These are phyloP conservation scores for Geotrichum histeridarum DNA, from an alignment of 1,139 yeast species.

Conservation along the genomic window DNA sequence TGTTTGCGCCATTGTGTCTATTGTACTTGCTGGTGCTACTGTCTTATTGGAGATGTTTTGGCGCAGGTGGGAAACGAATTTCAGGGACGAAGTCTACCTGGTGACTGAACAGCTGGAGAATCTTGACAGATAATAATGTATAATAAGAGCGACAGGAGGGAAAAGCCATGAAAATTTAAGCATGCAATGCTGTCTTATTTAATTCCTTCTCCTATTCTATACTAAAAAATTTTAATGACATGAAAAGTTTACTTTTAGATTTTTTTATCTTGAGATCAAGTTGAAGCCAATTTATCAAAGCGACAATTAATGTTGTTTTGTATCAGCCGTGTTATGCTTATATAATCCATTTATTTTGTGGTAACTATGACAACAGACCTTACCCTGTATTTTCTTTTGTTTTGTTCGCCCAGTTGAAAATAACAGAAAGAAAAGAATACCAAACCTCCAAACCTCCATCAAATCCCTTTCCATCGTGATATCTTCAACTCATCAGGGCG, in stretches of 20 bases:
- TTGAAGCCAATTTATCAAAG: too few species aligned
- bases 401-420: not conserved
- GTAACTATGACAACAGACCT: constrained; percentile 10
- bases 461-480: constrained; percentile 6
- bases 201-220: too few species aligned
- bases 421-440: constrained; percentile 2
- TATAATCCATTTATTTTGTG: not conserved
- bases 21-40: constrained; percentile 20
- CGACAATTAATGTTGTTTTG: too few species aligned
- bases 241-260: too few species aligned
- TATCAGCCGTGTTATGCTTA: too few species aligned
- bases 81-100: constrained; percentile 36
- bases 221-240: too few species aligned
- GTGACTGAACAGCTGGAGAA: constrained; percentile 37
- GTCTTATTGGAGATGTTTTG: constrained; percentile 11
- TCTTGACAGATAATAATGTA: constrained; percentile 19
- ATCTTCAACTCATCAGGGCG: not conserved
- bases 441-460: constrained; percentile 10
- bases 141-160: too few species aligned
- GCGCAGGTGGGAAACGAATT: constrained; percentile 22
- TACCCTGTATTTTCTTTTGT: constrained; percentile 11
- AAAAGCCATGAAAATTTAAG: too few species aligned
- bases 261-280: too few species aligned
- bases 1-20: constrained; percentile 20
- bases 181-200: too few species aligned